Conservation (phyloP, 805 yeast genomes). For the Cyberlindnera americana region DNA sequence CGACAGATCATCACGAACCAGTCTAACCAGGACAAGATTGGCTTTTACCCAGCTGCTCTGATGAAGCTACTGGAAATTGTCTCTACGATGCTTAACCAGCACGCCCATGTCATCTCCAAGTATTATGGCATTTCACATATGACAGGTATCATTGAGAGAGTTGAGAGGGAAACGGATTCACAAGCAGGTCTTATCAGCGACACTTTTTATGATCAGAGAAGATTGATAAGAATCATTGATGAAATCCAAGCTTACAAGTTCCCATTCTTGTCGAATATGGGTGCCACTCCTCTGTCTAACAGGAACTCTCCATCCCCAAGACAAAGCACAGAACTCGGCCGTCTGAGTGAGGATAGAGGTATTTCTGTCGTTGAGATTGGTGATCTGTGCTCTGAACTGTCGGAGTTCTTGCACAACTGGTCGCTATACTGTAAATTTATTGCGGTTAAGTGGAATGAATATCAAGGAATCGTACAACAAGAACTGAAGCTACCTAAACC, state of each 20-base stretch:
- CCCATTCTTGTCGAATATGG: constrained; percentile 32
- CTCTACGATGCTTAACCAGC: constrained; percentile 81
- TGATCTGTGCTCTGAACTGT: constrained; percentile 63
- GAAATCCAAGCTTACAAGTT: constrained; percentile 55
- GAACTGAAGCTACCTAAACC: constrained; percentile 46
- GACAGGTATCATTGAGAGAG: constrained; percentile 60
- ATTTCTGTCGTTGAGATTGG: constrained; percentile 62
- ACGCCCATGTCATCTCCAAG: constrained; percentile 68
- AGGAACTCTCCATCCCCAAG: constrained; percentile 23
- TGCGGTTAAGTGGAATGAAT: constrained; percentile 61
- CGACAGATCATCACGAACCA: constrained; percentile 55
- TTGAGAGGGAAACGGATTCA: constrained; percentile 87
- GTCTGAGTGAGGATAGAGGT: constrained; percentile 34
- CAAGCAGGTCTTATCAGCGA: constrained; percentile 88
- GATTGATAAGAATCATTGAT: constrained; percentile 50
- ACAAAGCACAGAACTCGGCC: constrained; percentile 29
- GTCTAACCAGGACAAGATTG: constrained; percentile 40
- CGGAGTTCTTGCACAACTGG: constrained; percentile 84
- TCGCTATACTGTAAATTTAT: constrained; percentile 71
- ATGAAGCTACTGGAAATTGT: constrained; percentile 77
- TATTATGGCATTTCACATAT: constrained; percentile 68
- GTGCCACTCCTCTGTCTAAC: constrained; percentile 1
- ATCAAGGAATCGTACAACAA: constrained; percentile 26
- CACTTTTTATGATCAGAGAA: constrained; percentile 73
- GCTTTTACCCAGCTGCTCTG: constrained; percentile 55